These are phyloP conservation scores for Penicillium rolfsii DNA, from an alignment of 2,329 filamentous ascomycete species.

Conservation along the genomic window DNA sequence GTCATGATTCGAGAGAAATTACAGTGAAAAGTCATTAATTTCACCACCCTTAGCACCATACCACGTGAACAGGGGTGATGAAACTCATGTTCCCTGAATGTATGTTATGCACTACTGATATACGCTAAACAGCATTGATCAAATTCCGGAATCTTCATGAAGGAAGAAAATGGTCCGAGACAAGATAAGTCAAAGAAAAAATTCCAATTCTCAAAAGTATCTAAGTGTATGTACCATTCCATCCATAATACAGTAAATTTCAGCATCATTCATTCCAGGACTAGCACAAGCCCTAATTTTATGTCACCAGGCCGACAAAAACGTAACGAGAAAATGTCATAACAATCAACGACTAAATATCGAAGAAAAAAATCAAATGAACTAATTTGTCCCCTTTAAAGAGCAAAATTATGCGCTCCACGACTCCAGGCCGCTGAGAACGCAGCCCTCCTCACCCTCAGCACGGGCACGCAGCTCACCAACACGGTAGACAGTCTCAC, in stretches of 20 bases:
- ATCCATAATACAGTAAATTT: constrained; percentile 29
- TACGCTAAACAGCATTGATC: too few relatives aligned
- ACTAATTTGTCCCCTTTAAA: constrained; percentile 11
- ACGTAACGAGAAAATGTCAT: constrained; percentile 9
- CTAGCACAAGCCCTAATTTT: constrained; percentile 15
- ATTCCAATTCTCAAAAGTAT: constrained; percentile 15
- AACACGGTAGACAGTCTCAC: constrained; percentile 77
- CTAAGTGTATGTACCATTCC: constrained; percentile 26
- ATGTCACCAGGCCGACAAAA: constrained; percentile 12
- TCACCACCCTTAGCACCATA: too few relatives aligned
- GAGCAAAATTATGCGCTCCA: constrained; percentile 35
- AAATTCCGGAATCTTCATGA: too few relatives aligned
- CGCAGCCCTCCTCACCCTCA: constrained; percentile 60
- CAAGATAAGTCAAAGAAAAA: constrained; percentile 2
- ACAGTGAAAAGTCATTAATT: too few relatives aligned
- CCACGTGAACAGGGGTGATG: too few relatives aligned
- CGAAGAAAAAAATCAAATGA: constrained; percentile 6
- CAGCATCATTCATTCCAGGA: constrained; percentile 23
- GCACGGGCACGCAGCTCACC: constrained; percentile 68
- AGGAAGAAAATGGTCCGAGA: too few relatives aligned
- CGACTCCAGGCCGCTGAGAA: constrained; percentile 62
- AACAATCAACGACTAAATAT: background rate
- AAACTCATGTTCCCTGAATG: too few relatives aligned
- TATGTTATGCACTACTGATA: too few relatives aligned
- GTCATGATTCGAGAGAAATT: too few relatives aligned